Percentiles rank a stretch among this genome's conserved stretches.
Conservation (phyloP, 768 basidiomycete genomes). For the Termitomyces titanicus region DNA sequence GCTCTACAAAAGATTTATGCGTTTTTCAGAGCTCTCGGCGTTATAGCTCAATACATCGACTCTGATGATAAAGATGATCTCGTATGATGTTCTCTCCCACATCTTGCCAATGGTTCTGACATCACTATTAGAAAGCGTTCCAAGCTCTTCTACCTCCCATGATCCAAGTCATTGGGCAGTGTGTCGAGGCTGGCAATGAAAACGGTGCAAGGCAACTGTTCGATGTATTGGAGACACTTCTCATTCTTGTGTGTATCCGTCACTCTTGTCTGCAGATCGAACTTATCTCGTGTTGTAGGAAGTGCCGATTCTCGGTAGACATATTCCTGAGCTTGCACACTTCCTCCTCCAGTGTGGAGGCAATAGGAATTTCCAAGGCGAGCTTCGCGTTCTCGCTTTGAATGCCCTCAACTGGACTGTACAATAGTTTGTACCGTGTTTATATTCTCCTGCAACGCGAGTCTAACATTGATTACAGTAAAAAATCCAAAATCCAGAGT, state of each 20-base stretch:
- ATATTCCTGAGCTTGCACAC: slow-evolving; percentile 81
- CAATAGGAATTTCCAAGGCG: slow-evolving; percentile 70
- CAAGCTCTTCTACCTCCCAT: slow-evolving; percentile 84
- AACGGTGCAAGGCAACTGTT: slow-evolving; percentile 83
- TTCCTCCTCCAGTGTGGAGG: slow-evolving; percentile 86
- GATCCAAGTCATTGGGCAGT: slow-evolving; percentile 84
- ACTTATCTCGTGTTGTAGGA: slow-evolving; percentile 49
- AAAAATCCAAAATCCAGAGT: slow-evolving; percentile 92
- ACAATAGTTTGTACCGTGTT: slow-evolving; percentile 66
- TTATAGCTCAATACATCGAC: slow-evolving; percentile 91
- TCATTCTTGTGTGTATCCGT: slow-evolving; percentile 68
- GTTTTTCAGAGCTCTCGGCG: slow-evolving; percentile 68
- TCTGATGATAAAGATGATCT: slow-evolving; percentile 83
- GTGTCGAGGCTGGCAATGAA: slow-evolving; percentile 77
- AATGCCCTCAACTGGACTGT: slow-evolving; percentile 97
- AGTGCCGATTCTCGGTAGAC: slow-evolving; percentile 87
- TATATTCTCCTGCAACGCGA: background rate
- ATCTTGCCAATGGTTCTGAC: background rate
- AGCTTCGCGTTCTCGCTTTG: slow-evolving; percentile 84
- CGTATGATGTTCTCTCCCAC: slow-evolving; percentile 38
- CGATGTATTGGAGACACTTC: slow-evolving; percentile 92
- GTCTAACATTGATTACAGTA: slow-evolving; percentile 45
- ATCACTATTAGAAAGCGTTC: slow-evolving; percentile 64
- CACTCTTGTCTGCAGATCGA: background rate
- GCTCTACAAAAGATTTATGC: slow-evolving; percentile 1